These are phyloP conservation scores for Vaccinium darrowii DNA, from an alignment of 148 eudicot genomes.

Conservation along the genomic window DNA sequence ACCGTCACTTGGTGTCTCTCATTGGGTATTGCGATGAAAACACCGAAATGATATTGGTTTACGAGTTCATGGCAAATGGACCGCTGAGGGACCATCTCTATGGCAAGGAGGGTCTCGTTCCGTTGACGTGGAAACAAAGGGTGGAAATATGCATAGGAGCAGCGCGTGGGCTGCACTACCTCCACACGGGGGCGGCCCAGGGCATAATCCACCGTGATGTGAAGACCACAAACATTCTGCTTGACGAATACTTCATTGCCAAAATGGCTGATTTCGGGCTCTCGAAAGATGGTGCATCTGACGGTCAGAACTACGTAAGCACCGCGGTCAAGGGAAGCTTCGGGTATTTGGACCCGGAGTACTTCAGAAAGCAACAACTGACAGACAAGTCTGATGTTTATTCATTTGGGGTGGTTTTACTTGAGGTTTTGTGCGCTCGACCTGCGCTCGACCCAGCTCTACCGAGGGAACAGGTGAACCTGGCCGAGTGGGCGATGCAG, in stretches of 20 bases:
- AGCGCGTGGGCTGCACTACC: constrained; percentile 54
- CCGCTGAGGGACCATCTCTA: constrained; percentile 54
- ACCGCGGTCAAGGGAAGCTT: constrained; percentile 85
- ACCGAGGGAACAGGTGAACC: constrained; percentile 84
- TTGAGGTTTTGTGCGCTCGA: constrained; percentile 83
- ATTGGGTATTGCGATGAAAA: constrained; percentile 56
- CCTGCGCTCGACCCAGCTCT: constrained; percentile 73
- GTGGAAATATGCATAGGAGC: constrained; percentile 55
- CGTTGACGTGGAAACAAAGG: constrained; percentile 42
- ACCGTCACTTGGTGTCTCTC: constrained; percentile 50
- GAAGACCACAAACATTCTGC: constrained; percentile 49
- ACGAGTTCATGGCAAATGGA: constrained; percentile 54
- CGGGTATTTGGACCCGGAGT: constrained; percentile 92
- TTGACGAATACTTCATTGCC: constrained; percentile 44
- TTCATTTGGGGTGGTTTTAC: constrained; percentile 85
- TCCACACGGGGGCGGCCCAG: constrained; percentile 54
- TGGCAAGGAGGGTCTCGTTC: constrained; percentile 26
- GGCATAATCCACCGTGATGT: constrained; percentile 57
- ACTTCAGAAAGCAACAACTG: constrained; percentile 85
- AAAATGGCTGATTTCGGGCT: constrained; percentile 57
- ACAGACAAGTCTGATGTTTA: constrained; percentile 92
- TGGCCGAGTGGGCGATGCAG: constrained; percentile 90
- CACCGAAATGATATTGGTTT: constrained; percentile 52
- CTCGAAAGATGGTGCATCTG: constrained; percentile 36
- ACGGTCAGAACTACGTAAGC: constrained; percentile 59